A percentile compares a stretch with the other conserved stretches of the same genome.
phyloP scores from a whole-genome alignment of 2,329 filamentous ascomycete genomes.

The Fusarium sp. region DNA sequence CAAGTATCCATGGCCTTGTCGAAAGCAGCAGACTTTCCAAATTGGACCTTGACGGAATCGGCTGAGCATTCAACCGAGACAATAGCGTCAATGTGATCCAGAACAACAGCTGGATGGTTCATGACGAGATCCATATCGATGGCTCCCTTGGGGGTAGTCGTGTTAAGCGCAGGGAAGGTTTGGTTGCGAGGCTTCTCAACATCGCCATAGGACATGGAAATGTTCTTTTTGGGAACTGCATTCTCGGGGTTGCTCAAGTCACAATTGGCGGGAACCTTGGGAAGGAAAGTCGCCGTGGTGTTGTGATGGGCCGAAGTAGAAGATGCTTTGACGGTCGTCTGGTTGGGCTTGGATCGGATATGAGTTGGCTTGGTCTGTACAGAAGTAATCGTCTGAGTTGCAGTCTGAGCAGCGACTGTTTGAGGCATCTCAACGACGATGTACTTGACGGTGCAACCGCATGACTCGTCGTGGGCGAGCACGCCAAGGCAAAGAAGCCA shows the following conservation, averaged over 20 bases:
- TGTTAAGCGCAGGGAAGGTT: background rate
- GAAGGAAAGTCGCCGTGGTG: slow-evolving; percentile 15
- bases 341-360: background rate
- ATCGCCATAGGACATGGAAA: slow-evolving; percentile 14
- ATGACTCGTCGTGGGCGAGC: slow-evolving; percentile 7
- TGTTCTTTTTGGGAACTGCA: slow-evolving; percentile 15
- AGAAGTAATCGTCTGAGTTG: background rate
- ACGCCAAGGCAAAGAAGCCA: slow-evolving; percentile 2
- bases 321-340: slow-evolving; percentile 7
- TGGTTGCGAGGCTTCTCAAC: slow-evolving; percentile 12
- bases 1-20: slow-evolving; percentile 2
- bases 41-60: slow-evolving; percentile 1
- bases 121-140: slow-evolving; percentile 19
- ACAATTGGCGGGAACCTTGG: slow-evolving; percentile 4
- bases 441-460: slow-evolving; percentile 22
- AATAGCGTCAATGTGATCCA: slow-evolving; percentile 15
- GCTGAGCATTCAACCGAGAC: background rate
- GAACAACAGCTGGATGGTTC: slow-evolving; percentile 23
- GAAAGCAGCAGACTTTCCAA: slow-evolving; percentile 1
- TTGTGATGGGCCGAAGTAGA: slow-evolving; percentile 3
- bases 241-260: slow-evolving; percentile 8
- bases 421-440: slow-evolving; percentile 23
- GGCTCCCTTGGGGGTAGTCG: background rate
- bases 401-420: background rate
- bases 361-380: background rate